Evolutionary conservation across 2,329 filamentous ascomycete genomes (phyloP).

Genomic region (Diaporthe sp.): DNA sequence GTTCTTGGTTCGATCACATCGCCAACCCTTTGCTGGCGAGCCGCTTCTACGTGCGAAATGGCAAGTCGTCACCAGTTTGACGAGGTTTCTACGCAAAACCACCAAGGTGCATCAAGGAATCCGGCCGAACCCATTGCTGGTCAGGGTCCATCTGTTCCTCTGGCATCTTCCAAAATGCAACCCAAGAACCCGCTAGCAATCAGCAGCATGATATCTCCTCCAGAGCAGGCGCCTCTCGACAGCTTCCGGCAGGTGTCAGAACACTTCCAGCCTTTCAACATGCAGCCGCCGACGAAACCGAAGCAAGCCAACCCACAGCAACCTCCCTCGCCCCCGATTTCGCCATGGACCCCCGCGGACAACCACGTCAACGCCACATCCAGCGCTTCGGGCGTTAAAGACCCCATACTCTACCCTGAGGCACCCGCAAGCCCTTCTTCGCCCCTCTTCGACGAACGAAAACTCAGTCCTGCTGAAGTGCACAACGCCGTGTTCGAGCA

Average conservation of each 20-base stretch:
- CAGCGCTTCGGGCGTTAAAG: slow-evolving; percentile 54
- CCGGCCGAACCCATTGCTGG: not conserved
- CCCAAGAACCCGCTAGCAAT: slow-evolving; percentile 62
- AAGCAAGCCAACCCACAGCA: slow-evolving; percentile 45
- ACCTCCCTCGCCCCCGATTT: slow-evolving; percentile 71
- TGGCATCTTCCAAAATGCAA: slow-evolving; percentile 31
- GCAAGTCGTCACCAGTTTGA: slow-evolving; percentile 21
- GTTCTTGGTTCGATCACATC: not conserved
- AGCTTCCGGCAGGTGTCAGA: slow-evolving; percentile 56
- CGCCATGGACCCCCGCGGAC: slow-evolving; percentile 61
- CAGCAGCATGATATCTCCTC: slow-evolving; percentile 71
- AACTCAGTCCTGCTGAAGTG: slow-evolving; percentile 50
- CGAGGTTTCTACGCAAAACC: not conserved
- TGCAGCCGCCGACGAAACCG: slow-evolving; percentile 44
- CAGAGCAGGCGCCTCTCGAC: slow-evolving; percentile 67
- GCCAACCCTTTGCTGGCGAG: not conserved
- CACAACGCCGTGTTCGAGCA: slow-evolving; percentile 66
- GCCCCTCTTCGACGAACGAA: slow-evolving; percentile 63
- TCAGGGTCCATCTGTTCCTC: not conserved
- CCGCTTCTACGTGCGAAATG: slow-evolving; percentile 14
- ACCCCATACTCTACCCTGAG: slow-evolving; percentile 73
- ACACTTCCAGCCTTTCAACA: slow-evolving; percentile 45
- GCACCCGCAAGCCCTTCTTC: slow-evolving; percentile 57
- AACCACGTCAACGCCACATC: slow-evolving; percentile 50
- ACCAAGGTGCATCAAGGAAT: not conserved